Conservation (phyloP, 1,284 basidiomycete species). For the Austroboletus novae-zelandiae region DNA sequence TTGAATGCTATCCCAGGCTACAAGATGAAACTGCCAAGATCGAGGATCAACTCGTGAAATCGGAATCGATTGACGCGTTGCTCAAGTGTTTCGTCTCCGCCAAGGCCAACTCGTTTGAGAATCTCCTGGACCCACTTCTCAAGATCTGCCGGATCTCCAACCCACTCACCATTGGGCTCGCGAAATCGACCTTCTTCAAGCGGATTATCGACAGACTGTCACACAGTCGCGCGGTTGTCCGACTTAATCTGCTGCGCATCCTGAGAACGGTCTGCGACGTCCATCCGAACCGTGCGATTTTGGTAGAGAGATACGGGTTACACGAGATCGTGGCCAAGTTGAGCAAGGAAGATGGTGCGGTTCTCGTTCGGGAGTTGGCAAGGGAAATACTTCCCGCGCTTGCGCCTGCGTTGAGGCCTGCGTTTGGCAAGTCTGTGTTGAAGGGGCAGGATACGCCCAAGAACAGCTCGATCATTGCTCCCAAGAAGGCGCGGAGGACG, state of each 20-base stretch:
- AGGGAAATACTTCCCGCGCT: constrained; percentile 77
- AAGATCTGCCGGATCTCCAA: constrained; percentile 87
- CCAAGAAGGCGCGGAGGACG: constrained; percentile 62
- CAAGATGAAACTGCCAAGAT: constrained; percentile 94
- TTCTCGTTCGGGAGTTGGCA: constrained; percentile 87
- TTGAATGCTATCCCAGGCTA: constrained; percentile 51
- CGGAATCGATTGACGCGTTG: constrained; percentile 67
- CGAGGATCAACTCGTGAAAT: constrained; percentile 82
- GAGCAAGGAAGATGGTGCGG: constrained; percentile 80
- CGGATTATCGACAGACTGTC: constrained; percentile 84
- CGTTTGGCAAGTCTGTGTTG: constrained; percentile 33
- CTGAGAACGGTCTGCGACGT: constrained; percentile 85
- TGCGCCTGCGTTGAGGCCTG: constrained; percentile 62
- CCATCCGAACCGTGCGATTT: constrained; percentile 78
- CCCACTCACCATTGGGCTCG: constrained; percentile 71
- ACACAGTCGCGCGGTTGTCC: constrained; percentile 82
- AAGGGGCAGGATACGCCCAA: constrained; percentile 39
- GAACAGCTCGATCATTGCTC: constrained; percentile 52
- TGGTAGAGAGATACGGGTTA: constrained; percentile 79
- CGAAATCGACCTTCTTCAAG: constrained; percentile 82
- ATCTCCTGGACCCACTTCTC: constrained; percentile 87
- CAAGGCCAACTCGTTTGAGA: constrained; percentile 93
- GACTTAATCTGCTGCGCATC: constrained; percentile 86
- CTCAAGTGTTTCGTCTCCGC: constrained; percentile 84
- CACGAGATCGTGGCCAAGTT: constrained; percentile 75